Percentiles rank a stretch among this genome's conserved stretches.
These are phyloP conservation scores for Triticum turgidum DNA, from an alignment of 176 grass and related monocot species.

Conservation along the genomic window DNA sequence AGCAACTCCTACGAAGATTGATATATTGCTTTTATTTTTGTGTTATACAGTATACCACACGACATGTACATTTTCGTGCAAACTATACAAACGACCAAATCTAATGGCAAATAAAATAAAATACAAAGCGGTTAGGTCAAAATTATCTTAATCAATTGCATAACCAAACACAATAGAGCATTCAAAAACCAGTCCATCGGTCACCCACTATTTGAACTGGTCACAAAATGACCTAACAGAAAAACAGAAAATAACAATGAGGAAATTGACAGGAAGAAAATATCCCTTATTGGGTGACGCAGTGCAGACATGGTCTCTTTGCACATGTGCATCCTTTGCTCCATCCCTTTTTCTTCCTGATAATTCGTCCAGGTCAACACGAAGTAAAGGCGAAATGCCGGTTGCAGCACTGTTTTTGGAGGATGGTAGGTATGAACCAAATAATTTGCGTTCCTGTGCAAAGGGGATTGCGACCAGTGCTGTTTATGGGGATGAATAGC, in stretches of 20 bases:
- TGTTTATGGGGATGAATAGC: neutral
- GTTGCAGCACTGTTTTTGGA: no score
- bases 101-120: neutral
- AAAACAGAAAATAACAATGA: neutral
- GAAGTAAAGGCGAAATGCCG: neutral
- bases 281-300: neutral
- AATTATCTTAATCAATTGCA: neutral
- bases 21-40: neutral
- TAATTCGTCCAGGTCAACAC: neutral
- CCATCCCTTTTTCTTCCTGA: neutral
- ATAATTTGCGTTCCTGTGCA: neutral
- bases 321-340: neutral
- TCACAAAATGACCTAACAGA: neutral
- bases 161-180: neutral
- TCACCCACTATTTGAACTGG: neutral
- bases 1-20: neutral
- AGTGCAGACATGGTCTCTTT: neutral
- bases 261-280: neutral
- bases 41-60: no score
- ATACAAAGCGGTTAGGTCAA: neutral
- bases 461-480: neutral
- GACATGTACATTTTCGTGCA: neutral
- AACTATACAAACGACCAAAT: neutral
- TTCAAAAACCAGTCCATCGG: neutral
- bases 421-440: neutral